Evolutionary conservation across 495 filamentous ascomycete species (phyloP).

Genomic region (Astrothelium macrocarpum): DNA sequence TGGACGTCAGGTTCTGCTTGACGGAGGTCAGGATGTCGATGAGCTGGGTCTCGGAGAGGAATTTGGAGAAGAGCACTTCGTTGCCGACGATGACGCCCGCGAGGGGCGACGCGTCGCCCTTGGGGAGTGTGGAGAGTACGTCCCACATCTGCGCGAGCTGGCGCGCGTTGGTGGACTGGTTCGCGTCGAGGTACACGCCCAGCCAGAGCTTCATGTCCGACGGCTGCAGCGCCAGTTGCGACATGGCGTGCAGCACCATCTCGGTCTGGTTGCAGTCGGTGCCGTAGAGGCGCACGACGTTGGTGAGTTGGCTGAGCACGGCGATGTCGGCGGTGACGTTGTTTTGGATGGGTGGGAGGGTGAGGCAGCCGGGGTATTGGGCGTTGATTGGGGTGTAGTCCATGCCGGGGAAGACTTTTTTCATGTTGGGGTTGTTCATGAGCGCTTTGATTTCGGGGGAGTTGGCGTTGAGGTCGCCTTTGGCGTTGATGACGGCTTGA

Average conservation of each 20-base stretch:
- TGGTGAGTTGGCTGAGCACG: conserved; percentile 82
- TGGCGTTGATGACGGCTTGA: conserved; percentile 27
- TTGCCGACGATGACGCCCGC: conserved; percentile 88
- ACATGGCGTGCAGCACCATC: conserved; percentile 80
- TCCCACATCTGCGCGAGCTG: conserved; percentile 75
- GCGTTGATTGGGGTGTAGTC: conserved; percentile 91
- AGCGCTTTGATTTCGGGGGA: conserved; percentile 72
- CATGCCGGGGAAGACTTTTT: conserved; percentile 94
- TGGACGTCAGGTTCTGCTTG: conserved; percentile 56
- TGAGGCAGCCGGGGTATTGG: conserved; percentile 79
- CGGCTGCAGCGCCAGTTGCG: conserved; percentile 58
- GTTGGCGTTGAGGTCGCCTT: conserved; percentile 62
- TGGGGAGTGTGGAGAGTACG: conserved; percentile 59
- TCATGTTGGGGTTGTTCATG: conserved; percentile 67
- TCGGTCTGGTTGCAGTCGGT: conserved; percentile 98
- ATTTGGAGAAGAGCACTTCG: conserved; percentile 78
- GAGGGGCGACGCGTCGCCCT: conserved; percentile 46
- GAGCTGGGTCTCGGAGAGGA: conserved; percentile 58
- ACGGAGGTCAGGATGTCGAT: conserved; percentile 56
- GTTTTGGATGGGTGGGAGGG: conserved; percentile 74
- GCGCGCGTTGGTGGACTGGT: conserved; percentile 71
- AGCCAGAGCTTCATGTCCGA: conserved; percentile 76
- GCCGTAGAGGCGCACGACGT: conserved; percentile 82
- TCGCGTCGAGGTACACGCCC: conserved; percentile 85
- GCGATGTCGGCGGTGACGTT: conserved; percentile 90